Evolutionary conservation across 495 filamentous ascomycete genomes (phyloP), one percentile per base, ranked within the genome.

Genomic region (Tuber microsphaerosporum): DNA sequence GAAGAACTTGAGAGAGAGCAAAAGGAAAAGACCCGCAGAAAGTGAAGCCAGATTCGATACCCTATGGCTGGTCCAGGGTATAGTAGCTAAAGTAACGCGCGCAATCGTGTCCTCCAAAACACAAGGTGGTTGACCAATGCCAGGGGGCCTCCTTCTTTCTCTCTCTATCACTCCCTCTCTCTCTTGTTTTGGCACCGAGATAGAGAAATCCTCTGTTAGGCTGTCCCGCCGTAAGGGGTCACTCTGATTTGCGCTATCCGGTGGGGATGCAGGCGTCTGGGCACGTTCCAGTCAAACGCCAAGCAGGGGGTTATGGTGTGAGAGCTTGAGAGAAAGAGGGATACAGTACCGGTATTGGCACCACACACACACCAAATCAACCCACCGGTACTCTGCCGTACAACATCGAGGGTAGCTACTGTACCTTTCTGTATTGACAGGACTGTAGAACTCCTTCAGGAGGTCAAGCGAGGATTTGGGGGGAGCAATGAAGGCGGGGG

Each of bases 211-310:
- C 77, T 78, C 75, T 76, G 74, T 72, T 79, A 56, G 71, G 77
- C 22, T 77, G 72, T 72, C 69, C 77, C 75, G 72, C 77, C 73
- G 77, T 45, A 79, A 75, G 77, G 77, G 77, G 77, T 73, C 51
- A 37, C 73, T 56, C 26, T 69, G 70, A 74, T 71, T 75, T 69
- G 31, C 74, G 34, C 42, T 39, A 17, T 65, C 72, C 70, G 71
- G 76, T 77, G 76, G 70, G 42, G 74, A 42, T 43, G 76, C 70
- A 44, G 68, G 70, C 70, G 76, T 69, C 73, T 75, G 76, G 76
- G 77, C 76, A 79, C 77, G 77, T 79, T 79, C 77, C 77, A 79
- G 77, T 68, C 77, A 79, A 79, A 79, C 76, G 77, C 77, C 77
- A 79, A 79, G 77, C 76, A 79, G 77, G 77, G 77, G 77, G 56